These are phyloP conservation scores for Macrocybe gigantea DNA, from an alignment of 768 basidiomycete genomes.

Conservation along the genomic window DNA sequence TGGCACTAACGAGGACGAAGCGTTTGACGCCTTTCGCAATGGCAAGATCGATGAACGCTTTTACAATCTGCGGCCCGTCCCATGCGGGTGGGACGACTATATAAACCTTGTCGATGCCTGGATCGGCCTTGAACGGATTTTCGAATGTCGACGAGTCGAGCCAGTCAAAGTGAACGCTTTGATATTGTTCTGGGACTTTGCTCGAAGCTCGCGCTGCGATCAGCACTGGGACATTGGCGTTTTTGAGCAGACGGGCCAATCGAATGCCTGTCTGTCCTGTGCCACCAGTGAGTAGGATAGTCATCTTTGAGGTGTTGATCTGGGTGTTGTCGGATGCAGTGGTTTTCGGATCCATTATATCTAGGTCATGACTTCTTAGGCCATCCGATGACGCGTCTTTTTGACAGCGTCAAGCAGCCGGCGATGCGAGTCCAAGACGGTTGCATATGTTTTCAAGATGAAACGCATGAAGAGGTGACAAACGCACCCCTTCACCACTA, in stretches of 20 bases:
- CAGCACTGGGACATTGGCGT: conserved; percentile 17
- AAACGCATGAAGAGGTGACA: no score
- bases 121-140: conserved; percentile 18
- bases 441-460: no score
- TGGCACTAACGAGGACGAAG: conserved; percentile 22
- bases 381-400: no score
- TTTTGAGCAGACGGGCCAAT: conserved; percentile 20
- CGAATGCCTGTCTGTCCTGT: conserved; percentile 23
- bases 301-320: conserved; percentile 14
- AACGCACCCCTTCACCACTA: no score
- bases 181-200: conserved; percentile 10
- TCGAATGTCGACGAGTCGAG: conserved; percentile 20
- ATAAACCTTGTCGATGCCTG: conserved; percentile 11
- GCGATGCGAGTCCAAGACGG: not conserved
- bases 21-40: conserved; percentile 23
- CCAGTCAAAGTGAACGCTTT: conserved; percentile 29
- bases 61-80: conserved; percentile 14
- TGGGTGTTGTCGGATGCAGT: no score
- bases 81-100: conserved; percentile 13
- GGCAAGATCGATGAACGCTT: conserved; percentile 25
- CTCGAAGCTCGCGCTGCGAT: conserved; percentile 20
- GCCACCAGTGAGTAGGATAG: conserved; percentile 28
- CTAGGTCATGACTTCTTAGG: no score
- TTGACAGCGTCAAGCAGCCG: no score
- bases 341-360: no score